Base-by-base conservation (phyloP, 2,329 filamentous ascomycete genomes). In the Xylaria sp. region DNA sequence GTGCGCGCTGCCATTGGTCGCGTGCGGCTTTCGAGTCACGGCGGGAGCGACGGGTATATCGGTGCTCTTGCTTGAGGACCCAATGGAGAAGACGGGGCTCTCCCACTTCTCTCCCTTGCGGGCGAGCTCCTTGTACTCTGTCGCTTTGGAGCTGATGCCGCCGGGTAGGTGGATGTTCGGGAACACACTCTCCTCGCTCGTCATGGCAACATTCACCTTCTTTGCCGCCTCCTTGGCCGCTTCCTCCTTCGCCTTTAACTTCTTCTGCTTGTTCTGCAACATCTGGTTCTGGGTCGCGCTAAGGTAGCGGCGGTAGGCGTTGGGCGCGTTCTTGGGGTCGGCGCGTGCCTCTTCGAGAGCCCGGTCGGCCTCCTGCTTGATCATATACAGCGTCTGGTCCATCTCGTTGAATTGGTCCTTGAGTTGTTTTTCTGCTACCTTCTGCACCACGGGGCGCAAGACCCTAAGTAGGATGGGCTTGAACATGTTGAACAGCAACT, bases 91-190 rank as follows among this genome's bases (percentile, higher is more conserved):
- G 76, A 99, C 89, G 9, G 95, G 93, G 69, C 92, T 97, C 85
- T 97, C 92, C 96, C 96, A 99, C 80, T 90, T 91, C 64, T 97
- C 92, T 61, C 96, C 96, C 88, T 96, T 93, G 73, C 85, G 85
- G 8, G 95, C 93, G 66, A 97, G 86, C 24, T 98, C 89, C 83
- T 90, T 93, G 86, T 97, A 98, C 81, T 97, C 93, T 27, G 93
- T 97, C 9, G 95, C 94, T 88, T 97, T 98, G 83, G 89, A 90
- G 74, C 92, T 96, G 79, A 98, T 95, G 64, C 94, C 94, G 36
- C 92, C 92, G 30, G 94, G 94, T 5, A 99, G 86, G 65, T 90
- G 86, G 78, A 99, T 90, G 78, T 95, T 85, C 77, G 93, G 92
- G 90, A 99, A 97, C 72, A 88, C 93, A 72, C 92, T 94, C 77